Percentiles rank a stretch among this genome's conserved stretches.
Conservation (phyloP, 352 stramenopile species). For the Pythium folliculosum region DNA sequence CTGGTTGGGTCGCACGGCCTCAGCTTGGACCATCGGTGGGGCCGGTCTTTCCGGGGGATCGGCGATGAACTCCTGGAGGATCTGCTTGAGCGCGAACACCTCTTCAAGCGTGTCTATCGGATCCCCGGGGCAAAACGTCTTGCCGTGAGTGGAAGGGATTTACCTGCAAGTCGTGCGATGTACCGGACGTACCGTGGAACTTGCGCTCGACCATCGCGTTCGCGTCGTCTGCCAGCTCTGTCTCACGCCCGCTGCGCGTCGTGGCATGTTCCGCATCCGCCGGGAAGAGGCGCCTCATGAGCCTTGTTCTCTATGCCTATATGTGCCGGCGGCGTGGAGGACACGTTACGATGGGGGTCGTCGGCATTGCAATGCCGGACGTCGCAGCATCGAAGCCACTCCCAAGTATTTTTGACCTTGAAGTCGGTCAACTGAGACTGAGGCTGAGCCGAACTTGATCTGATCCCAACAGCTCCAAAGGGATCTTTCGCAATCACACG, state of each 20-base stretch:
- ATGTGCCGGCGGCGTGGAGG: not conserved
- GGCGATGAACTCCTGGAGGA: constrained; percentile 39
- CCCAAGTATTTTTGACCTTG: constrained; percentile 9
- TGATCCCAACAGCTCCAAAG: not conserved
- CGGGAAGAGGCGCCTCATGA: not conserved
- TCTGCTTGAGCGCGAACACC: constrained; percentile 55
- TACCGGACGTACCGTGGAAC: constrained; percentile 35
- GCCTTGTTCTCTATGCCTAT: not conserved
- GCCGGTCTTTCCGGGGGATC: constrained; percentile 7
- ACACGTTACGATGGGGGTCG: not conserved
- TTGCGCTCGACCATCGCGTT: constrained; percentile 40
- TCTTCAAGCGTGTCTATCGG: constrained; percentile 51
- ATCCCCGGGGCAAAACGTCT: not conserved
- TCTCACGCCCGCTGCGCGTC: too few species aligned
- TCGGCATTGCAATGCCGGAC: not conserved
- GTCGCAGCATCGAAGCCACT: not conserved
- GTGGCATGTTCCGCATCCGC: not conserved
- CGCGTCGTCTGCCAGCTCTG: not conserved
- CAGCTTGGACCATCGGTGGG: not conserved
- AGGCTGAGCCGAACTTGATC: not conserved
- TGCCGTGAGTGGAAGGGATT: not conserved
- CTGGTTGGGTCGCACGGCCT: not conserved
- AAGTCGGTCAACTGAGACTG: constrained; percentile 8
- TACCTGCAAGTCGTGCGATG: not conserved
- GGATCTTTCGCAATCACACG: not conserved